These are phyloP conservation scores for Colletotrichum liriopes DNA, from an alignment of 2,329 filamentous ascomycete genomes.

Conservation along the genomic window DNA sequence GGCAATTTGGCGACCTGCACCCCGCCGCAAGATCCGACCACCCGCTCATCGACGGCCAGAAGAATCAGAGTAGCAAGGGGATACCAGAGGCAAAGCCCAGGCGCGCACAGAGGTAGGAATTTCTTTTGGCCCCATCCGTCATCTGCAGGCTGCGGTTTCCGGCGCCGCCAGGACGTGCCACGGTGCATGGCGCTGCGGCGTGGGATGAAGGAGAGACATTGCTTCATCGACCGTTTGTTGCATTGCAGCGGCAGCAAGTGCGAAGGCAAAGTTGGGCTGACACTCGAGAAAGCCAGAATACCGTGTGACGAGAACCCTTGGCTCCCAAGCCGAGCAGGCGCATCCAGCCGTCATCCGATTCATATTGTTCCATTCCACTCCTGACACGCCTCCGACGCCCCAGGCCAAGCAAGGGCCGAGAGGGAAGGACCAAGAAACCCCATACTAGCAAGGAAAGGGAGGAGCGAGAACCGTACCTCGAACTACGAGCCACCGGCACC, in stretches of 20 bases:
- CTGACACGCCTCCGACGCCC: slow-evolving; percentile 13
- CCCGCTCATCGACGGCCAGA: slow-evolving; percentile 15
- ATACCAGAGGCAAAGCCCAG: slow-evolving; percentile 3
- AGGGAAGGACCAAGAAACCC: slow-evolving; percentile 22
- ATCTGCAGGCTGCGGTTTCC: slow-evolving; percentile 27
- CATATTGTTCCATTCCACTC: slow-evolving; percentile 26
- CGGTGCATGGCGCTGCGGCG: slow-evolving; percentile 26
- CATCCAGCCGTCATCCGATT: slow-evolving; percentile 16
- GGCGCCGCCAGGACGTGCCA: slow-evolving; percentile 28
- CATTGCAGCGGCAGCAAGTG: background rate
- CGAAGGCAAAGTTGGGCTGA: slow-evolving; percentile 23
- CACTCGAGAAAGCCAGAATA: slow-evolving; percentile 7
- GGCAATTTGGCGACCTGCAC: slow-evolving; percentile 19
- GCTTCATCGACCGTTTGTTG: slow-evolving; percentile 8
- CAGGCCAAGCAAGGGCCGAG: slow-evolving; percentile 36
- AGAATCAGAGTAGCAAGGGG: slow-evolving; percentile 28
- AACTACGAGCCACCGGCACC: background rate
- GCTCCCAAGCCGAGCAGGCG: slow-evolving; percentile 6
- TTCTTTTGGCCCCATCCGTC: slow-evolving; percentile 21
- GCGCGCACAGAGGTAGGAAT: slow-evolving; percentile 30
- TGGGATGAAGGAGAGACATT: slow-evolving; percentile 36
- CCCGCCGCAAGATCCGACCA: background rate
- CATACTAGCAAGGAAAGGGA: background rate
- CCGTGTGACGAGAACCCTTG: background rate
- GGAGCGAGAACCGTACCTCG: slow-evolving; percentile 7